A percentile compares a stretch with the other conserved stretches of the same genome.
Evolutionary conservation across 805 yeast genomes (phyloP).

Genomic region (Dipodascopsis uninucleata): DNA sequence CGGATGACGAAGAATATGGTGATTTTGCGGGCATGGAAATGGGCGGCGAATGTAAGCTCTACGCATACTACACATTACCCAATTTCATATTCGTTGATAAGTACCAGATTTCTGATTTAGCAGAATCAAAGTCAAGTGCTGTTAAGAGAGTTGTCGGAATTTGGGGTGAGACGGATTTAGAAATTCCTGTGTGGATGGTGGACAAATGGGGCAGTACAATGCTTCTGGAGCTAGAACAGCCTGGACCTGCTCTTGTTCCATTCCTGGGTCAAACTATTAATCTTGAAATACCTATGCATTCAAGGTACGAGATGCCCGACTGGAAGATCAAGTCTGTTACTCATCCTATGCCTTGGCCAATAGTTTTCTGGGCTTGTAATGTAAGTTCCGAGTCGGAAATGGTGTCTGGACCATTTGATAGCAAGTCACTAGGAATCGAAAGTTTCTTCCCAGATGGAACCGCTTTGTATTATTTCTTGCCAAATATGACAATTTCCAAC

Average conservation of each 20-base stretch:
- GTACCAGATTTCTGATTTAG: constrained; percentile 47
- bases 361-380: constrained; percentile 51
- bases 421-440: constrained; percentile 44
- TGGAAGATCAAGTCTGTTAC: constrained; percentile 25
- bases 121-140: constrained; percentile 26
- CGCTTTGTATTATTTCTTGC: constrained; percentile 39
- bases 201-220: constrained; percentile 47
- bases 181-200: constrained; percentile 51
- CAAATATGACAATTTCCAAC: constrained; percentile 22
- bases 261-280: constrained; percentile 23
- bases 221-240: constrained; percentile 39
- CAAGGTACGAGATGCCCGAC: constrained; percentile 48
- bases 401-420: constrained; percentile 40
- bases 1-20: constrained; percentile 18
- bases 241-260: constrained; percentile 16
- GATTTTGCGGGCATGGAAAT: constrained; percentile 5
- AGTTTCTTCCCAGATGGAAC: constrained; percentile 47
- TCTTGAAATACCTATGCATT: constrained; percentile 47
- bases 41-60: constrained; percentile 41
- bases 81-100: constrained; percentile 50
- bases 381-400: constrained; percentile 34
- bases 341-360: constrained; percentile 39
- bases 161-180: constrained; percentile 58
- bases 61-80: constrained; percentile 45
- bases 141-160: constrained; percentile 28